Evolutionary conservation across 164 flowering plant species (phyloP), one percentile per base, ranked within the genome.

Genomic region (Chimonanthus praecox): DNA sequence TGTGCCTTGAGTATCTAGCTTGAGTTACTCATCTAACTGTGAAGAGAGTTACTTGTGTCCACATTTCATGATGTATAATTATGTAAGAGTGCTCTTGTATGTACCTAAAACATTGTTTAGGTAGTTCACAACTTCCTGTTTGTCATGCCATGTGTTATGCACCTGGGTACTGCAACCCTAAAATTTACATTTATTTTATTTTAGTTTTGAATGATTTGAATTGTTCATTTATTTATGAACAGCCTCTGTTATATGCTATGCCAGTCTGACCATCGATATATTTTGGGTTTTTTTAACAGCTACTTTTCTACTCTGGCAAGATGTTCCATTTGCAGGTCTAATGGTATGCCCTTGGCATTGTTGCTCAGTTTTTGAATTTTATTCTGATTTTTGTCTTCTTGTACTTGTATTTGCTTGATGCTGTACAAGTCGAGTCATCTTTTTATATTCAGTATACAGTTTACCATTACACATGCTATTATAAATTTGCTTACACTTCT

Each of bases 311-410:
- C 98, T 15, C 91, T 94, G 73, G 96, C 96, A 66, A 88, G 98
- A 94, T 85, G 93, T 94, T 72, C 98, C 98, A 58, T 92, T 94
- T 86, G 97, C 98, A 76, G 98, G 98, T 74, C 81, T 94, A 18
- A 89, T 92, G 98, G 98, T 94, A 84, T 33, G 73, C 67, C 7
- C 49, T 58, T 11, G 33, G 48, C 60, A 54, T 0, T 54, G 60
- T 54, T n/a, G 11, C 4, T 13, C 16, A 54, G 49, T 51, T 2
- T 61, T 21, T n/a, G 21, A 20, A 21, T 6, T 45, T 51, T 16
- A 46, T 71, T 69, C 44, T 15, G 11, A 45, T 47, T 75, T 46
- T 61, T 13, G 10, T 6, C 20, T 72, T 7, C 16, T 73, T 72
- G 4, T 48, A 69, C 4, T 48, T 51, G 46, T 33, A 68, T 68